These are phyloP conservation scores for Suillus bovinus DNA, from an alignment of 768 basidiomycete genomes.

Conservation along the genomic window DNA sequence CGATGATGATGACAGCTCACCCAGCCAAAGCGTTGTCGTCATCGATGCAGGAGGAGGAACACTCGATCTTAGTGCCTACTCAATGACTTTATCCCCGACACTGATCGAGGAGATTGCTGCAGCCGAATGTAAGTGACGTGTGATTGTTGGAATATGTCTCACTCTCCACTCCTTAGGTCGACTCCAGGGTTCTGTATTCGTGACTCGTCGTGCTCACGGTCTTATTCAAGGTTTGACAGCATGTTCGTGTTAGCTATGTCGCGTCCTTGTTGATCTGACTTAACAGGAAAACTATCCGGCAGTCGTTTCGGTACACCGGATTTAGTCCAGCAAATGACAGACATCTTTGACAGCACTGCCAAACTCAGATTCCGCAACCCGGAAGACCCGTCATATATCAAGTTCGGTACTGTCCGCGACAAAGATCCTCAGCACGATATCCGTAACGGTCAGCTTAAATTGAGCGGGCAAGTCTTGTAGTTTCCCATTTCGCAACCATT, in stretches of 20 bases:
- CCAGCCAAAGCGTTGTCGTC: conserved; percentile 40
- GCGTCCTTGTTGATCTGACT: conserved; percentile 2
- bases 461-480: conserved; percentile 34
- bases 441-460: conserved; percentile 38
- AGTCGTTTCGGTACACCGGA: conserved; percentile 34
- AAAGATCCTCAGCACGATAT: conserved; percentile 41
- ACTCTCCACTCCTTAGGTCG: conserved; percentile 30
- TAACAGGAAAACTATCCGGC: conserved; percentile 29
- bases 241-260: background rate
- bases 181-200: conserved; percentile 41
- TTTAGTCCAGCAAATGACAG: conserved; percentile 37
- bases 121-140: conserved; percentile 32
- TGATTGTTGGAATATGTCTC: background rate
- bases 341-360: conserved; percentile 39
- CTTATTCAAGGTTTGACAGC: conserved; percentile 33
- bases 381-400: conserved; percentile 40
- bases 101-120: conserved; percentile 40
- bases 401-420: conserved; percentile 41
- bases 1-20: conserved; percentile 22
- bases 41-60: conserved; percentile 54
- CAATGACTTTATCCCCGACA: conserved; percentile 39
- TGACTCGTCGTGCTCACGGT: conserved; percentile 35
- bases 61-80: conserved; percentile 44
- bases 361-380: conserved; percentile 46
- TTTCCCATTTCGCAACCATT: background rate